phyloP scores from a whole-genome alignment of 2,329 filamentous ascomycete genomes.

The Cadophora sp. region DNA sequence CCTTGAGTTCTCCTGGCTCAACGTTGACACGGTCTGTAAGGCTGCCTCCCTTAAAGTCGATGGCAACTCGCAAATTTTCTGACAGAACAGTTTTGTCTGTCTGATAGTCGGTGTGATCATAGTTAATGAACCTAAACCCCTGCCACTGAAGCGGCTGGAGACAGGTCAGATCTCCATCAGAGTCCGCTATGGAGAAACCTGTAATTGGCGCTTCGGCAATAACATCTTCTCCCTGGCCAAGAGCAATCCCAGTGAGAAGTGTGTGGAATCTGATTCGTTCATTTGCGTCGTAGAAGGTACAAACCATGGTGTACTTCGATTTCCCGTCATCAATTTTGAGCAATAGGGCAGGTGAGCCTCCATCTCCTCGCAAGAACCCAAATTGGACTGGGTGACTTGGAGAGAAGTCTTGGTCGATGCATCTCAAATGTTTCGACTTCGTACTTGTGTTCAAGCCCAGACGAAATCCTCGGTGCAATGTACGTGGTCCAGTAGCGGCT shows the following conservation, averaged over 20 bases:
- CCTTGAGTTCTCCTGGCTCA: constrained; percentile 73
- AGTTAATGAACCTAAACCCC: constrained; percentile 74
- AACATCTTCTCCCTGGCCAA: constrained; percentile 72
- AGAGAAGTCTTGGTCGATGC: constrained; percentile 73
- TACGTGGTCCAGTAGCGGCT: constrained; percentile 75
- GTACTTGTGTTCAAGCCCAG: constrained; percentile 80
- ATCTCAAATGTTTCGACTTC: constrained; percentile 78
- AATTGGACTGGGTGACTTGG: constrained; percentile 76
- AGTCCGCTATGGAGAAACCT: constrained; percentile 66
- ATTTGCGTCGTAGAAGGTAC: constrained; percentile 77
- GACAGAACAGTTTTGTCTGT: constrained; percentile 74
- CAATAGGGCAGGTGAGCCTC: constrained; percentile 68
- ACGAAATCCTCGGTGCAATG: constrained; percentile 79
- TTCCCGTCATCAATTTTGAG: constrained; percentile 62
- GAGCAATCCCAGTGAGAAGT: constrained; percentile 73
- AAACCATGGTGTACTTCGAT: constrained; percentile 68
- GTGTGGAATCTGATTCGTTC: constrained; percentile 76
- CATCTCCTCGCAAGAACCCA: constrained; percentile 76
- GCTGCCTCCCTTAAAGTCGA: constrained; percentile 78
- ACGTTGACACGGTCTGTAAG: constrained; percentile 86
- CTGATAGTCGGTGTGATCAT: constrained; percentile 63
- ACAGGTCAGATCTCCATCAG: constrained; percentile 46
- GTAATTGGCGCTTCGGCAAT: constrained; percentile 72
- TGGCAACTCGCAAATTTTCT: constrained; percentile 75
- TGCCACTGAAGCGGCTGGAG: constrained; percentile 63